Percentiles rank a stretch among this genome's conserved stretches.
phyloP scores from a whole-genome alignment of 352 stramenopile species.

The Elongisporangium anandrum region DNA sequence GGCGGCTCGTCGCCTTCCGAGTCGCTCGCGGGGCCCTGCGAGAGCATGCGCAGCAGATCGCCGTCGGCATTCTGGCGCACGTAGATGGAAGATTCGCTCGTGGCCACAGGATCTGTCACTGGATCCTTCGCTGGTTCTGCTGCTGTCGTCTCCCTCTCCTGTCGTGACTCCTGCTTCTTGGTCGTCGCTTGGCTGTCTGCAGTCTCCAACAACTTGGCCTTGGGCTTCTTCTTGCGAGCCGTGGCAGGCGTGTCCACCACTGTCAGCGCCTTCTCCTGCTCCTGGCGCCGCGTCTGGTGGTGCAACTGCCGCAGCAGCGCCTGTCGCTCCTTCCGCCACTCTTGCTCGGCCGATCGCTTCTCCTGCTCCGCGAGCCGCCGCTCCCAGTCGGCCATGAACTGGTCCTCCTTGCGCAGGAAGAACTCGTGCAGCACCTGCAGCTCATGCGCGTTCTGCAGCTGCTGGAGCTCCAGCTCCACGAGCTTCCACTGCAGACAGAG shows the following conservation, averaged over 20 bases:
- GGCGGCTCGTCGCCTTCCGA: constrained; percentile 46
- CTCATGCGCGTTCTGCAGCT: constrained; percentile 53
- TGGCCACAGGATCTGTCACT: background rate
- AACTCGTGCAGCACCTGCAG: constrained; percentile 40
- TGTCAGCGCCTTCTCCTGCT: constrained; percentile 13
- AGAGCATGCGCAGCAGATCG: constrained; percentile 48
- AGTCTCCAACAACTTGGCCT: constrained; percentile 3
- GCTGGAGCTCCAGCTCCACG: constrained; percentile 50
- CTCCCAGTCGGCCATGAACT: constrained; percentile 17
- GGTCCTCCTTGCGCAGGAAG: constrained; percentile 32
- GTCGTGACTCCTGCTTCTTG: constrained; percentile 1
- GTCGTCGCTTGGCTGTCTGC: background rate
- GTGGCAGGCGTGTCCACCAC: background rate
- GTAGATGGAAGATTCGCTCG: background rate
- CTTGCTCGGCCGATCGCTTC: background rate
- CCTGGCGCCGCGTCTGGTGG: constrained; percentile 15
- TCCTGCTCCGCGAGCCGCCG: constrained; percentile 15
- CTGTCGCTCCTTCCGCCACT: constrained; percentile 1
- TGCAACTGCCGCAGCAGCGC: constrained; percentile 16
- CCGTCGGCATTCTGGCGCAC: background rate
- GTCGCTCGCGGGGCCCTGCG: constrained; percentile 51
- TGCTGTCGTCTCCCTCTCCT: constrained; percentile 4
- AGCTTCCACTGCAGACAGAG: constrained; percentile 37
- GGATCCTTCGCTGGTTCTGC: background rate
- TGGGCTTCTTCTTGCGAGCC: constrained; percentile 8